phyloP scores from a whole-genome alignment of 2,329 filamentous ascomycete species.

The Monilinia aucupariae region DNA sequence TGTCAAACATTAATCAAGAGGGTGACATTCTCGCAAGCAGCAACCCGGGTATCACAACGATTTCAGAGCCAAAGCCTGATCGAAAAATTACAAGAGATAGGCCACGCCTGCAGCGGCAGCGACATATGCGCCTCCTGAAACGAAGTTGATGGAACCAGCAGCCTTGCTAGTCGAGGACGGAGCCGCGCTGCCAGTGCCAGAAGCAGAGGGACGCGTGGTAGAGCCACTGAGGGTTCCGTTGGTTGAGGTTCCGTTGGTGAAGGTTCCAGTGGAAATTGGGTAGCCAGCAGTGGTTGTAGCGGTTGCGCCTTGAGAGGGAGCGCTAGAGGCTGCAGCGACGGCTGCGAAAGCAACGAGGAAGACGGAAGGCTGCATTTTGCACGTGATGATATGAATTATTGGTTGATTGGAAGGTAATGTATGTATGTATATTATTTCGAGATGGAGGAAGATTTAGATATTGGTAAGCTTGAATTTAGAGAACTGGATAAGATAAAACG shows the following conservation, averaged over 20 bases:
- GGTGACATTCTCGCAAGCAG: slow-evolving; percentile 14
- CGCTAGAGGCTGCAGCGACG: slow-evolving; percentile 20
- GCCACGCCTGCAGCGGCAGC: slow-evolving; percentile 16
- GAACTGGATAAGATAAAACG: slow-evolving; percentile 10
- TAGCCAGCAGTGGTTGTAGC: slow-evolving; percentile 8
- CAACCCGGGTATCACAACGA: slow-evolving; percentile 14
- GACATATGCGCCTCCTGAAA: slow-evolving; percentile 9
- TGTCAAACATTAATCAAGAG: slow-evolving; percentile 15
- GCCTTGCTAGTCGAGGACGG: slow-evolving; percentile 9
- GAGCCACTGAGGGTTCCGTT: slow-evolving; percentile 9
- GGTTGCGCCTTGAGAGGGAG: slow-evolving; percentile 9
- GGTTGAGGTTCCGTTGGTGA: slow-evolving; percentile 9
- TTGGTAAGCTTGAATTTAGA: background rate
- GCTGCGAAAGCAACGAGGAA: slow-evolving; percentile 20
- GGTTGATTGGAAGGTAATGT: background rate
- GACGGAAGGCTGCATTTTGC: slow-evolving; percentile 21
- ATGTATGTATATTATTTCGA: background rate
- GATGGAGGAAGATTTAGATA: background rate
- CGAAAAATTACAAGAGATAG: slow-evolving; percentile 12
- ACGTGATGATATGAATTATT: background rate
- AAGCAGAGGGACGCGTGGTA: background rate
- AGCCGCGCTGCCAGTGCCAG: background rate
- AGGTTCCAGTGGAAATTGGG: slow-evolving; percentile 5
- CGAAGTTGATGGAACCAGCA: slow-evolving; percentile 7
- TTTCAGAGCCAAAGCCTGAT: slow-evolving; percentile 8